Base-by-base conservation (phyloP, 345 rosid species). In the Iberis pinnata region DNA sequence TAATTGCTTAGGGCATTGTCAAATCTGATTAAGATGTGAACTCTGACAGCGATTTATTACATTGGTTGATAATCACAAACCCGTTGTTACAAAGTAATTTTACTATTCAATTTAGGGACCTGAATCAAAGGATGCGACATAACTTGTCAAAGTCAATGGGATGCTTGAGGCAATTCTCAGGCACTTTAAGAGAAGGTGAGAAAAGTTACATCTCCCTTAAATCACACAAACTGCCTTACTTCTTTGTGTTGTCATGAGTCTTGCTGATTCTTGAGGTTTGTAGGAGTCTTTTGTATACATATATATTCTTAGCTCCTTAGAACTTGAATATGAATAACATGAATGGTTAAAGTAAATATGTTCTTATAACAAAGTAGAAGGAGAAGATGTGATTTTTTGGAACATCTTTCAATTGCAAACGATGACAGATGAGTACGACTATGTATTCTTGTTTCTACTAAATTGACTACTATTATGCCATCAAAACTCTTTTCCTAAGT, bases 1-100 rank as follows among this genome's bases (percentile, higher is more conserved):
- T 94, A 61, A 93, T 85, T 69, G 98, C 98, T 24, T 88, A n/a
- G 94, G 98, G 97, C 97, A 25, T 71, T 92, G 78, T 92, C 98
- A 48, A 88, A 92, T 69, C 68, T 92, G 61, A 88, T 92, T 62
- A 88, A 88, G 93, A 97, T 92, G 59, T 75, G 45, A 25, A 65
- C 50, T n/a, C n/a, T n/a, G n/a, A n/a, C n/a, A 0, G 10, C 6
- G 19, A 4, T 36, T 16, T 8, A 9, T 49, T 32, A 43, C 52
- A 48, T 33, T 68, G 9, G 39, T 40, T 38, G 62, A 39, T 13
- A 29, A 42, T 43, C 12, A 36, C 48, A 50, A n/a, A n/a, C n/a
- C n/a, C n/a, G n/a, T n/a, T n/a, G n/a, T n/a, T n/a, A n/a, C n/a
- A n/a, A n/a, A n/a, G n/a, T n/a, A 48, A 9, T 69, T 53, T 65